Conservation (phyloP, 495 filamentous ascomycete genomes). For the Tuber brumale region DNA sequence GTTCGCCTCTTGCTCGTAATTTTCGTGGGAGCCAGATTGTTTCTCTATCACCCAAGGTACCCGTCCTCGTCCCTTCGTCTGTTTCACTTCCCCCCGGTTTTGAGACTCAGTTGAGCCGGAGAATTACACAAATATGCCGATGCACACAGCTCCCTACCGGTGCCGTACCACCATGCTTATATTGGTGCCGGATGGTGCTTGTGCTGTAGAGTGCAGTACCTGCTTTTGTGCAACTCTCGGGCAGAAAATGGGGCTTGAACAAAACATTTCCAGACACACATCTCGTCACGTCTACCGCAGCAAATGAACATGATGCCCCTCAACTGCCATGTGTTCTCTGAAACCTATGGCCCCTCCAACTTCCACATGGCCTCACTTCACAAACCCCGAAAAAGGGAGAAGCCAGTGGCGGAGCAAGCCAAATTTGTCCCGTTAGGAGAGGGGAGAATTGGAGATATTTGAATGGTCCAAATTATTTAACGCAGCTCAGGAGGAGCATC, state of each 20-base stretch:
- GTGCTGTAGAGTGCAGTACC: not conserved
- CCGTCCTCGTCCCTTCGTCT: not conserved
- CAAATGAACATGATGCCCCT: not conserved
- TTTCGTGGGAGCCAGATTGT: not conserved
- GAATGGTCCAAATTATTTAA: not conserved
- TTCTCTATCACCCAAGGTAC: not conserved
- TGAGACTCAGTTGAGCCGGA: not conserved
- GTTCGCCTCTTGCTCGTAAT: not conserved
- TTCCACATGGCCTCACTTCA: not conserved
- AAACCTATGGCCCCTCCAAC: not conserved
- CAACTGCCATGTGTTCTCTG: not conserved
- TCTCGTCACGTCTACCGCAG: not conserved
- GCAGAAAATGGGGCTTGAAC: not conserved
- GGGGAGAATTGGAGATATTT: not conserved
- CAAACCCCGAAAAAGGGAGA: not conserved
- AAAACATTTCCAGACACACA: not conserved
- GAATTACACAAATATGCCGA: not conserved
- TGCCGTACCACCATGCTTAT: not conserved
- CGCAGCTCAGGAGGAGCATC: not conserved
- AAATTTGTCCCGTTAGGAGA: not conserved
- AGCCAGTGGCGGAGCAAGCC: not conserved
- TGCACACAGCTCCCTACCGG: not conserved
- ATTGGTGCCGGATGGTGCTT: not conserved
- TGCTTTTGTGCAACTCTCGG: not conserved
- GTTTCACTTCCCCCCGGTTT: not conserved